phyloP scores from a whole-genome alignment of 768 basidiomycete species.

The Mycena filopes region DNA sequence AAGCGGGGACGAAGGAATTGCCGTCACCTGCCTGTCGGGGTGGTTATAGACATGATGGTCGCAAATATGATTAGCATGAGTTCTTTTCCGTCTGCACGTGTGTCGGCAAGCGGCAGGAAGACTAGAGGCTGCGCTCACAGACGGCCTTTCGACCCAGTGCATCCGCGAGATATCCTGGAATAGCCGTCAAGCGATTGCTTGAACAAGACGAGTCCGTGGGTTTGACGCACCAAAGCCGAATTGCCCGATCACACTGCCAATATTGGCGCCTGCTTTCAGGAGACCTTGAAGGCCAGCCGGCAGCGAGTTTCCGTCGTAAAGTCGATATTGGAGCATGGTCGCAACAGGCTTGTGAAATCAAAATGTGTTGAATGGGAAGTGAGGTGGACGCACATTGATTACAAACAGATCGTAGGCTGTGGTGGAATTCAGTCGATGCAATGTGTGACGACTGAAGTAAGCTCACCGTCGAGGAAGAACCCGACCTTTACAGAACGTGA shows the following conservation, averaged over 20 bases:
- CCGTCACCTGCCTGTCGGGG: conserved; percentile 67
- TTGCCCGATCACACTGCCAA: conserved; percentile 71
- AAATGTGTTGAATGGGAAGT: neutral
- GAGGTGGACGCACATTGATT: conserved; percentile 12
- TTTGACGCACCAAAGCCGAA: conserved; percentile 59
- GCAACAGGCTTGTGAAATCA: conserved; percentile 17
- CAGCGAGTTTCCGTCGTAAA: conserved; percentile 57
- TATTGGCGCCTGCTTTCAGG: conserved; percentile 69
- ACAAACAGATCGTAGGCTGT: conserved; percentile 28
- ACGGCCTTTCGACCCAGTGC: conserved; percentile 75
- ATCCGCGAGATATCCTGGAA: conserved; percentile 56
- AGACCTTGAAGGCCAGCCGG: conserved; percentile 63
- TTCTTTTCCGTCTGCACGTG: conserved; percentile 71
- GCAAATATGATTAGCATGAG: conserved; percentile 84
- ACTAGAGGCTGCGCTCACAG: conserved; percentile 48
- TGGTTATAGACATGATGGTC: conserved; percentile 74
- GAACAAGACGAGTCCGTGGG: neutral
- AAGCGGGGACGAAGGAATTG: neutral
- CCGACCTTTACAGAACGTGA: conserved; percentile 15
- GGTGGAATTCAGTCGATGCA: neutral
- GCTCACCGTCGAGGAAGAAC: conserved; percentile 27
- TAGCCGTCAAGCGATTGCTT: neutral
- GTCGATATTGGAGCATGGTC: conserved; percentile 40
- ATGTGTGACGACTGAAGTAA: neutral
- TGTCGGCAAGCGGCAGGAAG: conserved; percentile 7